A percentile compares a stretch with the other conserved stretches of the same genome.
phyloP scores from a whole-genome alignment of 1,284 basidiomycete species.

The Rhizopogon hawkerae region DNA sequence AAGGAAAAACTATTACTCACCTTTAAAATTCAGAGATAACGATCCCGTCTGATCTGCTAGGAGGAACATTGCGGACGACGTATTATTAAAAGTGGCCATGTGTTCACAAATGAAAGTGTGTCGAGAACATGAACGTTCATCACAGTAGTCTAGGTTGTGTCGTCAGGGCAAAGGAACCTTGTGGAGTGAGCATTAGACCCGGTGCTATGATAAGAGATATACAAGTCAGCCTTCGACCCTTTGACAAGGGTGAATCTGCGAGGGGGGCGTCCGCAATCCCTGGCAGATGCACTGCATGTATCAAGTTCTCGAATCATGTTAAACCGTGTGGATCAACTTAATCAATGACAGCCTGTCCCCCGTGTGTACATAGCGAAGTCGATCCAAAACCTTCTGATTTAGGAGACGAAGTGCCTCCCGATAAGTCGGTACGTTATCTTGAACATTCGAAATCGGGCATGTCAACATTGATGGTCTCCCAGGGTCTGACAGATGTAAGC shows the following conservation, averaged over 20 bases:
- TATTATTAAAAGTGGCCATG: conserved; percentile 16
- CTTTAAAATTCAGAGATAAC: too few species aligned
- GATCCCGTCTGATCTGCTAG: not conserved
- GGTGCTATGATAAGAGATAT: conserved; percentile 1
- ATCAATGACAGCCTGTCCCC: conserved; percentile 1
- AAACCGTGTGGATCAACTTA: conserved; percentile 8
- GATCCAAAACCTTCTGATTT: conserved; percentile 6
- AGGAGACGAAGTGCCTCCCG: conserved; percentile 3
- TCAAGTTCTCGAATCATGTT: not conserved
- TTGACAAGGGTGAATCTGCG: not conserved
- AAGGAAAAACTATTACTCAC: too few species aligned
- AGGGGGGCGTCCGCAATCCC: not conserved
- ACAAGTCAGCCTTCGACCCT: not conserved
- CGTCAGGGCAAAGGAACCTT: not conserved
- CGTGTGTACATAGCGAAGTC: conserved; percentile 11
- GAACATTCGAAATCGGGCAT: not conserved
- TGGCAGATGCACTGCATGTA: not conserved
- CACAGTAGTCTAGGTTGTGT: not conserved
- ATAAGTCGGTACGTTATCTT: conserved; percentile 3
- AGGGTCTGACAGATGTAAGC: not conserved
- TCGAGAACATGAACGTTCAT: not conserved
- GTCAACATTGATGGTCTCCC: not conserved
- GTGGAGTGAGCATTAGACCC: not conserved
- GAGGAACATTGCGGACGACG: not conserved
- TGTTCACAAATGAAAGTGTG: conserved; percentile 1